phyloP scores from a whole-genome alignment of 805 yeast genomes.

The Cyberlindnera samutprakarnensis region DNA sequence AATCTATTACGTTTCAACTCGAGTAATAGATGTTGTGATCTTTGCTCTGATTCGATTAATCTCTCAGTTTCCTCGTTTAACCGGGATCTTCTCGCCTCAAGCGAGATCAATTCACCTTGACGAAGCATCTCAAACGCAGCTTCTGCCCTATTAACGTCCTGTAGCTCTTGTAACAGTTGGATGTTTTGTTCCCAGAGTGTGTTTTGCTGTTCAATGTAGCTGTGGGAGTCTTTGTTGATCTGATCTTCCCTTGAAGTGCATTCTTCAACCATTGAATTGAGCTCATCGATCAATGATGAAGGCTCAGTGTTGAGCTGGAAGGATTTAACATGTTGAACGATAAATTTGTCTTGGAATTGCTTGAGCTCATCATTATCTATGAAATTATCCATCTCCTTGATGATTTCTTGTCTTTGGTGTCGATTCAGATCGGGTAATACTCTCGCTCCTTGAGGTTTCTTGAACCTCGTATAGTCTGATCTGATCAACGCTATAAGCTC shows the following conservation, averaged over 20 bases:
- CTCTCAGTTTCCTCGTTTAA: conserved; percentile 19
- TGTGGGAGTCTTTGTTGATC: too few species aligned
- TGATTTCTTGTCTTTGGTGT: conserved; percentile 2
- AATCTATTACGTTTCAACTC: conserved; percentile 6
- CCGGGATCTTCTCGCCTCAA: conserved; percentile 7
- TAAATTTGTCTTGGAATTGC: conserved; percentile 8
- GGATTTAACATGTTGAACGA: conserved; percentile 1
- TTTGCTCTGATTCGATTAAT: conserved; percentile 17
- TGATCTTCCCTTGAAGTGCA: conserved; percentile 10
- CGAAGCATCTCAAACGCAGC: conserved; percentile 17
- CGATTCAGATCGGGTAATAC: conserved; percentile 17
- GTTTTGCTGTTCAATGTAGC: conserved; percentile 8
- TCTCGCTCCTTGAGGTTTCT: conserved; percentile 15
- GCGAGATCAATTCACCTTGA: conserved; percentile 9
- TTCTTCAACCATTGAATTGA: conserved; percentile 9
- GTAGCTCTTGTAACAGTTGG: conserved; percentile 8
- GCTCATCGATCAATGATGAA: conserved; percentile 4
- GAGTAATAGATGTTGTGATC: conserved; percentile 16
- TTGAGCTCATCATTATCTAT: conserved; percentile 4
- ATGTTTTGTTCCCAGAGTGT: conserved; percentile 8
- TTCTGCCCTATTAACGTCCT: conserved; percentile 17
- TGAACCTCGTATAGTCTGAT: conserved; percentile 33
- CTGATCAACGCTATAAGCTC: conserved; percentile 31
- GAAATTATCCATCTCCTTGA: conserved; percentile 7
- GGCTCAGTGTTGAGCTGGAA: not conserved